A percentile compares a stretch with the other conserved stretches of the same genome.
Conservation (phyloP, 371 early-diverging fungal genomes). For the Lichtheimia ornata region DNA sequence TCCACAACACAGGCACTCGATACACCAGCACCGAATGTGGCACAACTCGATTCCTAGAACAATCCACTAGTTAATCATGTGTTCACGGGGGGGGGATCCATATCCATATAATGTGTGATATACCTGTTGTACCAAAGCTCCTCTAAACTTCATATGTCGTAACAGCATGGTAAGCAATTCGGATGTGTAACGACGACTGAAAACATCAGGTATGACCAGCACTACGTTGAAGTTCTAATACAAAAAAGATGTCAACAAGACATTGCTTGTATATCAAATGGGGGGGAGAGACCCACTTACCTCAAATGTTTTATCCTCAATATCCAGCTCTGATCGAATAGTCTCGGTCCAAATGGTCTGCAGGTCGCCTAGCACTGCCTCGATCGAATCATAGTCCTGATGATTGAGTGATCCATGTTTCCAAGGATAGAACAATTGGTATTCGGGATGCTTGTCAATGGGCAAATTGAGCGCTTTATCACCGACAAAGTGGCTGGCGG, state of each 20-base stretch:
- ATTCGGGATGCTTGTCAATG: conserved; percentile 30
- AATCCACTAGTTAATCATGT: too few relatives aligned
- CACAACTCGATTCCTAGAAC: conserved; percentile 72
- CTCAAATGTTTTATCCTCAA: conserved; percentile 58
- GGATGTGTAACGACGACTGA: conserved; percentile 61
- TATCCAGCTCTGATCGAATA: conserved; percentile 72
- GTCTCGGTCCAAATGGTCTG: conserved; percentile 78
- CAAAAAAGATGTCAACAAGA: background rate
- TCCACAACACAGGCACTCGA: conserved; percentile 88
- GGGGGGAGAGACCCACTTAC: conserved; percentile 20
- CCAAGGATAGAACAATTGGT: conserved; percentile 66
- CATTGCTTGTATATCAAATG: background rate
- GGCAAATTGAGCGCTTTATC: conserved; percentile 59
- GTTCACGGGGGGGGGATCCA: too few relatives aligned
- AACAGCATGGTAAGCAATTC: conserved; percentile 71
- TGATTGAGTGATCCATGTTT: conserved; percentile 75
- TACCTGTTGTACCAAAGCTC: conserved; percentile 73
- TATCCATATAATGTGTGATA: background rate
- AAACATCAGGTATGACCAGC: conserved; percentile 80
- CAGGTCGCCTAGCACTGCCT: conserved; percentile 73
- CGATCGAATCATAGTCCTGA: conserved; percentile 66
- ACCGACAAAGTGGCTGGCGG: conserved; percentile 59
- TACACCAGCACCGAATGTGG: conserved; percentile 88
- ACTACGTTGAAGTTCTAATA: conserved; percentile 65
- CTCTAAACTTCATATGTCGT: conserved; percentile 75